Evolutionary conservation across 352 stramenopile genomes (phyloP).

Genomic region (Thraustochytrium aureum): DNA sequence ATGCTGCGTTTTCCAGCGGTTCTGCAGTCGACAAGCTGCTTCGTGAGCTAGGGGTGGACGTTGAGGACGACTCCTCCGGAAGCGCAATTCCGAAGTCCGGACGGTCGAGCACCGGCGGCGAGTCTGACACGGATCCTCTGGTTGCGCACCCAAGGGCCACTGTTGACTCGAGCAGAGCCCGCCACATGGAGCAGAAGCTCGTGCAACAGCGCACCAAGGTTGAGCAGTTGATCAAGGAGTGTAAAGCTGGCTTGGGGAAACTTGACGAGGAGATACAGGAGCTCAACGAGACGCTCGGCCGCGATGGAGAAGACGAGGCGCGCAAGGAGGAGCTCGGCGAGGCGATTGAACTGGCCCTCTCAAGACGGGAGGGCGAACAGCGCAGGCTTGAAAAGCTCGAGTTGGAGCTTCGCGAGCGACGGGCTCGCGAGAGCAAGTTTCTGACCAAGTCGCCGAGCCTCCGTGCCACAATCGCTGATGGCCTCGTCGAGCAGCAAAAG

Average conservation of each 20-base stretch:
- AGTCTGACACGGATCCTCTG: too few species aligned
- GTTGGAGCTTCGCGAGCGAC: not conserved
- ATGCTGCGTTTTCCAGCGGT: not conserved
- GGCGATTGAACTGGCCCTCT: not conserved
- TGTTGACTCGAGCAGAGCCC: too few species aligned
- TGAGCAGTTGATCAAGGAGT: too few species aligned
- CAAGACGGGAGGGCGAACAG: not conserved
- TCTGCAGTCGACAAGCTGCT: not conserved
- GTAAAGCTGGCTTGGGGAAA: too few species aligned
- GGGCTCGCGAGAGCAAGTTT: not conserved
- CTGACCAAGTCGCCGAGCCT: not conserved
- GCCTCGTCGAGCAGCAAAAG: not conserved
- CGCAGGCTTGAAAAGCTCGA: constrained; percentile 14
- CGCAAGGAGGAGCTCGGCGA: not conserved
- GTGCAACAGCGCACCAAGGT: too few species aligned
- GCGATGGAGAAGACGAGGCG: not conserved
- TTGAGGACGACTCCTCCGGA: too few species aligned
- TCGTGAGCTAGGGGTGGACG: too few species aligned
- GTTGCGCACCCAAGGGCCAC: too few species aligned
- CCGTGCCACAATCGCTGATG: not conserved
- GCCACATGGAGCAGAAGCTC: too few species aligned
- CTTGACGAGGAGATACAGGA: too few species aligned
- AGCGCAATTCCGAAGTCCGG: too few species aligned
- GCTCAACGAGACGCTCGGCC: not conserved
- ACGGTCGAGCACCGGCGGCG: too few species aligned